Base-by-base conservation (phyloP, 106 monocot species). In the Chionographis japonica region DNA sequence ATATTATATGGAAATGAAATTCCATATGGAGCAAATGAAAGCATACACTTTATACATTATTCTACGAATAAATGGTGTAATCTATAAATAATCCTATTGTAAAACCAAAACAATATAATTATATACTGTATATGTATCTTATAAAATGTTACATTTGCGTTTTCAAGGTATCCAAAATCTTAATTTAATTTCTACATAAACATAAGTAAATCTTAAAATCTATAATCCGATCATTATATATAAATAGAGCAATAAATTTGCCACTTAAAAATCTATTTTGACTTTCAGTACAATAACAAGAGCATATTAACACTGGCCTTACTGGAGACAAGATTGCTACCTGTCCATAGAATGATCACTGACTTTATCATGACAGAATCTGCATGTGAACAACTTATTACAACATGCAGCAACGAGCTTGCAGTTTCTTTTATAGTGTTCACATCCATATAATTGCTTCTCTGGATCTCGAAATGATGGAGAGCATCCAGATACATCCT, bases 291-390 rank as follows among this genome's bases (percentile, higher is more conserved):
- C 18, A 68, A n/a, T 57, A 17, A 56, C 6, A 40, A 56, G 42
- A 68, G 37, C 2, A 52, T 52, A 38, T 8, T 35, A n/a, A 38
- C 37, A 38, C 19, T 50, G 6, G 16, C 17, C 10, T 54, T 40
- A 37, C 12, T 46, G 56, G 1, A 72, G 1, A 56, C 35, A 72
- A 73, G 59, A 16, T 42, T 49, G n/a, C 0, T 83, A 93, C 98
- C 98, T 93, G 51, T 99, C 98, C 93, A 99, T 99, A 8, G 85
- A 81, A 80, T 99, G 98, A 81, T 99, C 93, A 52, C 93, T 99
- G 66, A 88, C 85, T 87, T 88, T 90, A 75, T 99, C 98, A 81
- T 99, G 98, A 77, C 98, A 99, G 69, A 99, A 93, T 55, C 98
- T 80, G 81, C 98, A 99, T 38, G 93, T 80, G 61, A 92, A 99